Percentiles rank a stretch among this genome's conserved stretches.
phyloP scores from a whole-genome alignment of 257 asterid species.

The Fraxinus excelsior region DNA sequence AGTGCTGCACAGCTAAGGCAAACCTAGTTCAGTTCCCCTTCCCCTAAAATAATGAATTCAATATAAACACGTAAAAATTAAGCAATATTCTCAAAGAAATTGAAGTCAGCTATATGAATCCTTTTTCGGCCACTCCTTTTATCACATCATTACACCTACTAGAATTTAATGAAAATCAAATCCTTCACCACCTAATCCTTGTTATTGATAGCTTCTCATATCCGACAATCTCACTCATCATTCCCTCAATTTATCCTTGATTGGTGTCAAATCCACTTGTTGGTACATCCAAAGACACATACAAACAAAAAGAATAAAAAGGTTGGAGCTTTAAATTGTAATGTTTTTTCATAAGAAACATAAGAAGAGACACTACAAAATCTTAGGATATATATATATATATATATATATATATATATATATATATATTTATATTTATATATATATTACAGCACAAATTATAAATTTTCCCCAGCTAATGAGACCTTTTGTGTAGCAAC shows the following conservation, averaged over 20 bases:
- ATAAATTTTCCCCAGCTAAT: background rate
- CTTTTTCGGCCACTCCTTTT: background rate
- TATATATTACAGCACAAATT: background rate
- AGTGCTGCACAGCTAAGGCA: background rate
- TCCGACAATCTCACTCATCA: background rate
- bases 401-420: no score
- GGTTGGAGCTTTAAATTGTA: no score
- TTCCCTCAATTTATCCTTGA: background rate
- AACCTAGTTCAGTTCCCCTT: background rate
- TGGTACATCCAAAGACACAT: no score
- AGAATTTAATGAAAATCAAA: background rate
- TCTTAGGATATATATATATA: no score
- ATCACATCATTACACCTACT: background rate
- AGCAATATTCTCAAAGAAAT: background rate
- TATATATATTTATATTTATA: no score
- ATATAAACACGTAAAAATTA: no score
- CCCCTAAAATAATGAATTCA: background rate
- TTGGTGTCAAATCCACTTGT: no score
- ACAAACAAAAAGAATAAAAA: no score
- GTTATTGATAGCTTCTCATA: background rate
- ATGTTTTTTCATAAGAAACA: no score
- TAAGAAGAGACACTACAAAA: no score
- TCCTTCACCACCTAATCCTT: background rate
- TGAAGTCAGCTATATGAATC: background rate
- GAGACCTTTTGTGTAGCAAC: background rate